Conservation (phyloP, 768 basidiomycete genomes). For the Naganishia antarctica region DNA sequence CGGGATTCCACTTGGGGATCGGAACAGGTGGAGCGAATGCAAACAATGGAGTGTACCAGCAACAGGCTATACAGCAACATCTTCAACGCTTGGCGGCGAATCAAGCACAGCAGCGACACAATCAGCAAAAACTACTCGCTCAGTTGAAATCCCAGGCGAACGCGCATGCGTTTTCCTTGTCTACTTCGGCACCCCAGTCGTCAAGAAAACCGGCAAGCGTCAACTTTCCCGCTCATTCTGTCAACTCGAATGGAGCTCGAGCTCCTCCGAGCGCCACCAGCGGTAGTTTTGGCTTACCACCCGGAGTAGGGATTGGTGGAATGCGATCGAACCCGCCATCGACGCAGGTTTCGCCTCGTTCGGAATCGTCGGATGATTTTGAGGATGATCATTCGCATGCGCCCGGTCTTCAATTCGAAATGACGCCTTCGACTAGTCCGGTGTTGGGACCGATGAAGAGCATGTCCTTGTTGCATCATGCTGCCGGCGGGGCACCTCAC, state of each 20-base stretch:
- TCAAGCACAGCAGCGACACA: conserved; percentile 30
- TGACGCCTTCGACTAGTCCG: conserved; percentile 47
- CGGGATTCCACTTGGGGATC: background rate
- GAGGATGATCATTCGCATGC: conserved; percentile 39
- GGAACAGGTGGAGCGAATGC: background rate
- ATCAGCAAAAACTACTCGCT: conserved; percentile 27
- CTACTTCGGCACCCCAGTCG: conserved; percentile 20
- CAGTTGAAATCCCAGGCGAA: conserved; percentile 25
- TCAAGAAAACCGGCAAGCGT: conserved; percentile 14
- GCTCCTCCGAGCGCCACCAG: background rate
- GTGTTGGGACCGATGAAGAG: conserved; percentile 48
- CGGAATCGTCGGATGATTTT: conserved; percentile 45
- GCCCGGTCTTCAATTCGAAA: conserved; percentile 33
- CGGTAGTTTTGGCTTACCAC: background rate
- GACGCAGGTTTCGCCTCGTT: conserved; percentile 41
- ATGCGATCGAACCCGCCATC: conserved; percentile 32
- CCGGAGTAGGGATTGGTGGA: background rate
- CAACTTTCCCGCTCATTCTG: conserved; percentile 14
- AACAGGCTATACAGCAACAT: conserved; percentile 31
- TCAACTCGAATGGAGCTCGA: conserved; percentile 4
- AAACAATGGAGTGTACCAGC: conserved; percentile 21
- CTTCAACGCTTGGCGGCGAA: conserved; percentile 29
- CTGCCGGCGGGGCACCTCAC: background rate
- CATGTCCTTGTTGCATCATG: conserved; percentile 42
- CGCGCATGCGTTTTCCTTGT: conserved; percentile 23